A percentile compares a stretch with the other conserved stretches of the same genome.
Evolutionary conservation across 129 eudicot species (phyloP).

Genomic region (Escallonia herrerae): DNA sequence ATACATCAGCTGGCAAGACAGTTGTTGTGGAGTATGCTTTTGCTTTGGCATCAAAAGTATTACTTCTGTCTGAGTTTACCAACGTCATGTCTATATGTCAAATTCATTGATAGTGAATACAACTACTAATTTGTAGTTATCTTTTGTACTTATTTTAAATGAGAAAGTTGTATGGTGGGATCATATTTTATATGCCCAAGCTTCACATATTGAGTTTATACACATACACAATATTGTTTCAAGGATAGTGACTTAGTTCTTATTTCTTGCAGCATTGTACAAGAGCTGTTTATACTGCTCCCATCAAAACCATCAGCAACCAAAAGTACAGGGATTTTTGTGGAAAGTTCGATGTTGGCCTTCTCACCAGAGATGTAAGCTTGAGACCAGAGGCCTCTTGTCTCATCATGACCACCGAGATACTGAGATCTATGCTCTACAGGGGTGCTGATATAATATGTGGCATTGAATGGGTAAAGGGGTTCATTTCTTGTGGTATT

Average conservation of each 20-base stretch:
- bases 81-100: too few species aligned
- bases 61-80: slow-evolving; percentile 11
- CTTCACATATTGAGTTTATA: too few species aligned
- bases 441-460: slow-evolving; percentile 97
- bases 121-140: too few species aligned
- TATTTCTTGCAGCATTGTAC: slow-evolving; percentile 82
- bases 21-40: slow-evolving; percentile 99
- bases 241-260: background rate
- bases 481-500: slow-evolving; percentile 7
- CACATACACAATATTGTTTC: too few species aligned
- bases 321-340: slow-evolving; percentile 92
- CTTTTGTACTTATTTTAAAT: too few species aligned
- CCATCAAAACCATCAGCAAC: slow-evolving; percentile 95
- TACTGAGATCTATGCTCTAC: slow-evolving; percentile 92
- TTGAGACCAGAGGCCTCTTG: slow-evolving; percentile 97
- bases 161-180: too few species aligned
- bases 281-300: slow-evolving; percentile 98
- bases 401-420: slow-evolving; percentile 97
- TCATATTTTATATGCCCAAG: too few species aligned
- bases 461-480: slow-evolving; percentile 91
- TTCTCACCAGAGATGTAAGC: slow-evolving; percentile 95
- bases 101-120: too few species aligned
- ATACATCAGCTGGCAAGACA: slow-evolving; percentile 99
- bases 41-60: slow-evolving; percentile 90
- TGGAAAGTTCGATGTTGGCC: slow-evolving; percentile 94